Evolutionary conservation across 2,329 filamentous ascomycete species (phyloP).

Genomic region (Dactylellina leptospora): DNA sequence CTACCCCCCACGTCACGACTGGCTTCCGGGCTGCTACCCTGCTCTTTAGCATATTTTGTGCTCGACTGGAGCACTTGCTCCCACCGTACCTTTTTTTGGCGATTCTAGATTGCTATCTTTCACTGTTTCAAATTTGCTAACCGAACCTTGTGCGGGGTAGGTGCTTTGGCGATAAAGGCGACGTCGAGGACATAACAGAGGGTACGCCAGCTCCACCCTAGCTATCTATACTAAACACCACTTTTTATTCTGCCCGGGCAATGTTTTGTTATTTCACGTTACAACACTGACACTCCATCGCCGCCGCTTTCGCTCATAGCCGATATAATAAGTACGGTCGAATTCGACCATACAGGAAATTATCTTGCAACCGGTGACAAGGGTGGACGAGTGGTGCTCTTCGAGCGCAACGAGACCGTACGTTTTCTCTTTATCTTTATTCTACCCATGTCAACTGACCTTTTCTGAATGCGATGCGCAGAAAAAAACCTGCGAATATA

Average conservation of each 20-base stretch:
- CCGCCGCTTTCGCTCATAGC: conserved; percentile 64
- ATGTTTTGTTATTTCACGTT: too few species aligned
- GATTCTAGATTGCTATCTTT: neutral
- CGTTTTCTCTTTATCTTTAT: conserved; percentile 58
- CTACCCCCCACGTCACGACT: conserved; percentile 19
- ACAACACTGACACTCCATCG: conserved; percentile 8
- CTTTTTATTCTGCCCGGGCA: too few species aligned
- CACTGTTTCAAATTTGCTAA: conserved; percentile 25
- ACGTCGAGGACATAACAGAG: conserved; percentile 99
- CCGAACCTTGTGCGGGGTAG: conserved; percentile 63
- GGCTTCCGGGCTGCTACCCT: neutral
- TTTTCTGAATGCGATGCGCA: conserved; percentile 60
- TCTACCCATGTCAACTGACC: neutral
- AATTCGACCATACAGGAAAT: conserved; percentile 89
- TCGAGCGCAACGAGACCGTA: conserved; percentile 95
- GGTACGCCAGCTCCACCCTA: conserved; percentile 66
- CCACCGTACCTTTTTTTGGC: neutral
- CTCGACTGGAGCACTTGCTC: neutral
- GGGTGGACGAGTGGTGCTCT: conserved; percentile 82
- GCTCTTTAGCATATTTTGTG: neutral
- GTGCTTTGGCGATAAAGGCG: conserved; percentile 99
- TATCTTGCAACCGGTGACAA: conserved; percentile 92
- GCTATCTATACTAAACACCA: neutral
- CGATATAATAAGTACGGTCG: conserved; percentile 90
- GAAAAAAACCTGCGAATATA: conserved; percentile 99